phyloP scores from a whole-genome alignment of 768 basidiomycete genomes.

The Hygrophoropsis aurantiaca region DNA sequence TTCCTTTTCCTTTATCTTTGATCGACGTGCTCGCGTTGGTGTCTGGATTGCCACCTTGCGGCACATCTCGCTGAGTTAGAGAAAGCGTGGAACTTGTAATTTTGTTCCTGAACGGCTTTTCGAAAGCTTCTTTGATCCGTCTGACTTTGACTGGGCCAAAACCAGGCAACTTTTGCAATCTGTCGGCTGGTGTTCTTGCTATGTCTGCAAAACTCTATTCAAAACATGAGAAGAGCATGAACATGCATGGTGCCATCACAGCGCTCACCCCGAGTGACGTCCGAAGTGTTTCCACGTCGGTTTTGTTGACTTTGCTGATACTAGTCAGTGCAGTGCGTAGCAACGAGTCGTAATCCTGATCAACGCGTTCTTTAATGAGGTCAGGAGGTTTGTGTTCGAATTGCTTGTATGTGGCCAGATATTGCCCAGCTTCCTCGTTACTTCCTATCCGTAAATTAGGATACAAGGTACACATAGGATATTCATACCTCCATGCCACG shows the following conservation, averaged over 20 bases:
- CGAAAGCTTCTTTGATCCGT: conserved; percentile 88
- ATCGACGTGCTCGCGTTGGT: conserved; percentile 1
- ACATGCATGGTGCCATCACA: neutral
- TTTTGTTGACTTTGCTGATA: conserved; percentile 95
- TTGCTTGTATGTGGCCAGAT: conserved; percentile 88
- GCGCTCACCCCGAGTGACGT: conserved; percentile 84
- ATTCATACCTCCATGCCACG: conserved; percentile 82
- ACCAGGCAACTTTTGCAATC: conserved; percentile 83
- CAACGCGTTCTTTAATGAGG: conserved; percentile 91
- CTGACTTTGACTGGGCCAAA: conserved; percentile 94
- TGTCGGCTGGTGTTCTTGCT: conserved; percentile 66
- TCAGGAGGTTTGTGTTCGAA: conserved; percentile 93
- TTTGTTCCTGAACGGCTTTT: conserved; percentile 79
- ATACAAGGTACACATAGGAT: neutral
- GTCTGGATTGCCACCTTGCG: conserved; percentile 14
- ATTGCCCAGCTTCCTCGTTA: conserved; percentile 88
- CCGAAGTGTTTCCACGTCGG: conserved; percentile 90
- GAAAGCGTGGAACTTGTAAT: conserved; percentile 48
- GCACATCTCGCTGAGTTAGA: conserved; percentile 22
- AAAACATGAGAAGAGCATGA: conserved; percentile 1
- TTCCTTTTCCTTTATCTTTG: conserved; percentile 17
- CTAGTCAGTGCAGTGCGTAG: conserved; percentile 81
- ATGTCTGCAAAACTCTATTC: conserved; percentile 84
- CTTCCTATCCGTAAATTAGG: conserved; percentile 37
- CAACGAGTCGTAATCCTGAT: conserved; percentile 84